These are phyloP conservation scores for Pouteria glomerata DNA, from an alignment of 148 eudicot genomes.

Conservation along the genomic window DNA sequence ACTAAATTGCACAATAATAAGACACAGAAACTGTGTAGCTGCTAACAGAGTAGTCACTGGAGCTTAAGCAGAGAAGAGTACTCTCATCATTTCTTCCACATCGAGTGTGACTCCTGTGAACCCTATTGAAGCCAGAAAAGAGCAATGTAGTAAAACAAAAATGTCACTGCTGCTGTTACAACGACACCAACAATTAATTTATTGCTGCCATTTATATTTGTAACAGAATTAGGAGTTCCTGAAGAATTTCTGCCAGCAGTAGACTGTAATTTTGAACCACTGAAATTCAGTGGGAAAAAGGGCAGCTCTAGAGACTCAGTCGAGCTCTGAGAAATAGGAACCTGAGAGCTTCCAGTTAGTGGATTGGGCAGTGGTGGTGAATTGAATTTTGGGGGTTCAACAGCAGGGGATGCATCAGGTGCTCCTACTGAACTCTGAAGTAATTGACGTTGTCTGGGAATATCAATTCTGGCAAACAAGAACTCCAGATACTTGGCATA, in stretches of 20 bases:
- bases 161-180: constrained; percentile 58
- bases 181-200: constrained; percentile 44
- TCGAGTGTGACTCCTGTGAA: constrained; percentile 31
- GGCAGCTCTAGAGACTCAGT: constrained; percentile 21
- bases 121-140: constrained; percentile 42
- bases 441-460: constrained; percentile 37
- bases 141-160: constrained; percentile 42
- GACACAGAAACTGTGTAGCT: constrained; percentile 14
- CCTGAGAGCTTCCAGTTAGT: constrained; percentile 14
- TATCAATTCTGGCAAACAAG: constrained; percentile 20
- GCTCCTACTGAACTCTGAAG: constrained; percentile 26
- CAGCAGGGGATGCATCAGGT: constrained; percentile 26
- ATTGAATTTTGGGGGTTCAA: too few relatives aligned
- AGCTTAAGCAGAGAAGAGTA: constrained; percentile 82
- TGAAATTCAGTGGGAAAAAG: constrained; percentile 18
- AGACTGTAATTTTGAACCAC: constrained; percentile 17
- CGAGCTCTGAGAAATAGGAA: background rate
- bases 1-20: background rate
- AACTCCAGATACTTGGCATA: constrained; percentile 34
- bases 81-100: constrained; percentile 58
- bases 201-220: constrained; percentile 17
- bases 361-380: constrained; percentile 24
- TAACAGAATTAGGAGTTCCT: constrained; percentile 17
- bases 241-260: constrained; percentile 13
- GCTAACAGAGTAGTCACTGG: constrained; percentile 54